These are phyloP conservation scores for Pseudogymnoascus sp. DNA, from an alignment of 2,329 filamentous ascomycete genomes.

Conservation along the genomic window DNA sequence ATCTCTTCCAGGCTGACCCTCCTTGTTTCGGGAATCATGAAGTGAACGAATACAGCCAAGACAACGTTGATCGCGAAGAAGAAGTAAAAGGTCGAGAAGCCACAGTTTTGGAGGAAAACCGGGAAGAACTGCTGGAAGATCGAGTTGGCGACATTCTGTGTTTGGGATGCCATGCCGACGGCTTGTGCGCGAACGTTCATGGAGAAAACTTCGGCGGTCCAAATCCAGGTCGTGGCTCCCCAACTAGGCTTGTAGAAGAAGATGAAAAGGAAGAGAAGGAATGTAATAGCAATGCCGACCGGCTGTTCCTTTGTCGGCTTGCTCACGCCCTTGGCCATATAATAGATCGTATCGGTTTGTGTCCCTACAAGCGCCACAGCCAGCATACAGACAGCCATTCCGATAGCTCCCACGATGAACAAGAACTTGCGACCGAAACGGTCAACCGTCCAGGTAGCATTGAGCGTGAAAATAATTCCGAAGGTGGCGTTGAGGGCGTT, in stretches of 20 bases:
- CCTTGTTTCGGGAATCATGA: constrained; percentile 48
- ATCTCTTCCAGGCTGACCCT: constrained; percentile 46
- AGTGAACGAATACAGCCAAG: constrained; percentile 42
- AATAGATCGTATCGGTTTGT: constrained; percentile 33
- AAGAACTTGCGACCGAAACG: constrained; percentile 63
- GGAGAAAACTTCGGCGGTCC: constrained; percentile 60
- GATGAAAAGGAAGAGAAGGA: constrained; percentile 58
- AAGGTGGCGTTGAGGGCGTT: constrained; percentile 68
- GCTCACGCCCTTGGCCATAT: not conserved
- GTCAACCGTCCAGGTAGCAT: constrained; percentile 65
- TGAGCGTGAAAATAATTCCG: constrained; percentile 64
- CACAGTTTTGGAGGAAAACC: constrained; percentile 50
- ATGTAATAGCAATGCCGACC: constrained; percentile 60
- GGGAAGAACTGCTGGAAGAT: constrained; percentile 66
- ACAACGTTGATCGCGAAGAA: constrained; percentile 42
- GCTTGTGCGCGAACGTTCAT: constrained; percentile 66
- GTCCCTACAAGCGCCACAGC: constrained; percentile 51
- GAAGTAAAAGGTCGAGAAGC: constrained; percentile 39
- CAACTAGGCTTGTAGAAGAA: constrained; percentile 63
- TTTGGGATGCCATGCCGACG: constrained; percentile 53
- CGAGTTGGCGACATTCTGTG: constrained; percentile 56
- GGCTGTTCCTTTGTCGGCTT: constrained; percentile 47
- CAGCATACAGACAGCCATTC: constrained; percentile 64
- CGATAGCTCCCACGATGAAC: constrained; percentile 58
- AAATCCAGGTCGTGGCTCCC: constrained; percentile 64